Base-by-base conservation (phyloP, 306 rosid species). In the Fagus sylvatica region DNA sequence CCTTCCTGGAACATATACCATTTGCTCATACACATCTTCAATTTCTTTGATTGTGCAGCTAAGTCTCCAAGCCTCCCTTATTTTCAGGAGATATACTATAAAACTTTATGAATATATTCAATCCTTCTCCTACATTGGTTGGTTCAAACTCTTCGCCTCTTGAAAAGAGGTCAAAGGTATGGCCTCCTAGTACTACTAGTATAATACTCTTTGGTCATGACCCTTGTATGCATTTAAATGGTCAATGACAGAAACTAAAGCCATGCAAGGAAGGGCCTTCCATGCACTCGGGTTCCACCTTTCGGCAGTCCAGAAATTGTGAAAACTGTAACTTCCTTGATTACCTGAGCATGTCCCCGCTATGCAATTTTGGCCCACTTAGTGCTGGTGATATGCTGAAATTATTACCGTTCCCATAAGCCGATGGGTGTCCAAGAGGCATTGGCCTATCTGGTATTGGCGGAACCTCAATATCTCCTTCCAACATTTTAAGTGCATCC, bases 401-500 rank as follows among this genome's bases (percentile, higher is more conserved):
- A 72, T 83, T 84, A 76, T 66, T 87, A 36, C 88, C 78, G 4
- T 85, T 80, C 12, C 84, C 75, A 66, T 81, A 79, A 80, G 79
- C 77, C 0, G 91, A 81, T 66, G 93, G 97, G 36, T 94, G 97
- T n/a, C 91, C 92, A 6, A 91, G 91, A 76, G 99, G 96, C 91
- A 86, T 83, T n/a, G 99, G 99, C 81, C 99, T 83, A 75, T 95
- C 99, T 0, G 96, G 97, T 75, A 95, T 88, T 69, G 83, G 87
- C 6, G 97, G 97, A 79, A 95, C 93, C 76, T 95, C 98, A 13
- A 86, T 83, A 74, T 95, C 99, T 32, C 98, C 99, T 86, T 93
- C 99, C 89, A 95, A 82, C 98, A 95, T 95, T 84, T 91, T 95
- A 85, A 95, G 82, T 49, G 99, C 96, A 34, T 95, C 98, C 43